Evolutionary conservation across 1,284 basidiomycete genomes (phyloP).

Genomic region (Puccinia polysora): DNA sequence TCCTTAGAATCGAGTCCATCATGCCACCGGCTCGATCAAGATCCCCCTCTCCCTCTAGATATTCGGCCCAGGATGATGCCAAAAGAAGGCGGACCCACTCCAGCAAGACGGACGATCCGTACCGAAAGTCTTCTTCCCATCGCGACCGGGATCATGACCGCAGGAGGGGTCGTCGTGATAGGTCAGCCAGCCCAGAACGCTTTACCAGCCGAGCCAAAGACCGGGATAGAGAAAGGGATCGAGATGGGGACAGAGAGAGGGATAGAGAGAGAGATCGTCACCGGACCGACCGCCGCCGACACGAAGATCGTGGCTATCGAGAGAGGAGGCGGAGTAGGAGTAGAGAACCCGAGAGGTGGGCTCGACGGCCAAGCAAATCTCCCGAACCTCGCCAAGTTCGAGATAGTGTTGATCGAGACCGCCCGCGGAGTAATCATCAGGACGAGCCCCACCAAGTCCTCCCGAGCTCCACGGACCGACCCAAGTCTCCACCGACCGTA

Average conservation of each 20-base stretch:
- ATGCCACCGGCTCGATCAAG: slow-evolving; percentile 34
- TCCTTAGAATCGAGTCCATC: background rate
- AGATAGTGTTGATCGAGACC: slow-evolving; percentile 21
- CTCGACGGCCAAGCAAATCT: slow-evolving; percentile 25
- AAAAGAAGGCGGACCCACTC: slow-evolving; percentile 34
- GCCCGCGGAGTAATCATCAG: slow-evolving; percentile 25
- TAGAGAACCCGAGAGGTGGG: slow-evolving; percentile 47
- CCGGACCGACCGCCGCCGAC: slow-evolving; percentile 31
- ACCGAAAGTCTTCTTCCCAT: background rate
- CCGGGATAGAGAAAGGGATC: background rate
- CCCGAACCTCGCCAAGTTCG: background rate
- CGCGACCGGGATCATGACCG: slow-evolving; percentile 26
- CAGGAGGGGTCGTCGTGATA: slow-evolving; percentile 15
- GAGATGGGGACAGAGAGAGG: slow-evolving; percentile 18
- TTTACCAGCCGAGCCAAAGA: background rate
- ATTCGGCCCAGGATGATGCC: slow-evolving; percentile 5
- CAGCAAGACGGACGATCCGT: background rate
- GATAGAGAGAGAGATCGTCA: slow-evolving; percentile 45
- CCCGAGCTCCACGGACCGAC: background rate
- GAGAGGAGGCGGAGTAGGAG: slow-evolving; percentile 53
- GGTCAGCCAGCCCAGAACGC: background rate
- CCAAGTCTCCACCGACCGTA: background rate
- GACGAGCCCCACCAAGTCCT: background rate
- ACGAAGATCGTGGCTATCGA: slow-evolving; percentile 32
- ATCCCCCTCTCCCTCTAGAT: slow-evolving; percentile 31